phyloP scores from a whole-genome alignment of 345 rosid species.

The Bruguiera gymnorhiza region DNA sequence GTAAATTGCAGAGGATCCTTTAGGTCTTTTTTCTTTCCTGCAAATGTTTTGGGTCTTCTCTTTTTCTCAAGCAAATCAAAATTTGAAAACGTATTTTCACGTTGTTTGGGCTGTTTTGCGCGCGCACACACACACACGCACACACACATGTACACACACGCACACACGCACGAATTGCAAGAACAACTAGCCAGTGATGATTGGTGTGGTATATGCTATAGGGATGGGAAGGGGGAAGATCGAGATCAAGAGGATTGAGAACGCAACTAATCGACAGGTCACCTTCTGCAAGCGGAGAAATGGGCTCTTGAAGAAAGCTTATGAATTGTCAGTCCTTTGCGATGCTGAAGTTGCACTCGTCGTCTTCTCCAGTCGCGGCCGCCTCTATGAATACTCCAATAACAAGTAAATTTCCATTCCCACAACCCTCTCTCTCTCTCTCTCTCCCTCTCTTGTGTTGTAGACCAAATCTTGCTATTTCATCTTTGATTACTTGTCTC shows the following conservation, averaged over 20 bases:
- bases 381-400: conserved; percentile 92
- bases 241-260: conserved; percentile 95
- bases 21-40: too few species aligned
- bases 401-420: conserved; percentile 54
- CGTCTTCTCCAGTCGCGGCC: conserved; percentile 95
- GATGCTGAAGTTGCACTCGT: conserved; percentile 94
- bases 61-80: too few species aligned
- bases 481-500: too few species aligned
- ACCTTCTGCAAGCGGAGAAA: conserved; percentile 96
- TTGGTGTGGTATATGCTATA: background rate
- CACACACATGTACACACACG: too few species aligned
- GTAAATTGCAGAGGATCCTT: too few species aligned
- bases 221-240: conserved; percentile 97
- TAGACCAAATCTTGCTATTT: too few species aligned
- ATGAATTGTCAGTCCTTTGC: conserved; percentile 80
- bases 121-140: too few species aligned
- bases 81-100: too few species aligned
- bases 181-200: background rate
- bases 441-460: background rate
- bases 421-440: background rate
- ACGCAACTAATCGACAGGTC: conserved; percentile 89
- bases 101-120: too few species aligned
- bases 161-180: too few species aligned
- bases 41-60: too few species aligned
- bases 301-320: conserved; percentile 88